Percentiles rank a stretch among this genome's conserved stretches.
These are phyloP conservation scores for Boletus calvinii DNA, from an alignment of 1,284 basidiomycete species.

Conservation along the genomic window DNA sequence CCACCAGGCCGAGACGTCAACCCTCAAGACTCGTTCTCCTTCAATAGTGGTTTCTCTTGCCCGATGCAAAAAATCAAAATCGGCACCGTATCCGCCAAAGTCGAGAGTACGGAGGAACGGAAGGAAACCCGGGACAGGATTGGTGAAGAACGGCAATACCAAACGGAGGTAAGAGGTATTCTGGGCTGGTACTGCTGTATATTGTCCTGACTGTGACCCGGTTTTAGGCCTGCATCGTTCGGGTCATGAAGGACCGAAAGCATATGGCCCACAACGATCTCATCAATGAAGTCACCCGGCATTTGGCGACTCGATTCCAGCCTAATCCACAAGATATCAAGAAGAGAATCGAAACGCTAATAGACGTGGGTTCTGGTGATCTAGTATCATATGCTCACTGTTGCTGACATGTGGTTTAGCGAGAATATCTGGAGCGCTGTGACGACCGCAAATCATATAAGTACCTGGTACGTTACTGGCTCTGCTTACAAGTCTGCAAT, in stretches of 20 bases:
- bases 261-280: slow-evolving; percentile 87
- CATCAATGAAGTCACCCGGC: slow-evolving; percentile 87
- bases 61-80: slow-evolving; percentile 93
- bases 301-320: slow-evolving; percentile 82
- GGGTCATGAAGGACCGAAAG: slow-evolving; percentile 98
- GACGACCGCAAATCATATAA: slow-evolving; percentile 82
- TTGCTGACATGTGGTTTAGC: slow-evolving; percentile 43
- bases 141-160: slow-evolving; percentile 89
- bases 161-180: slow-evolving; percentile 72
- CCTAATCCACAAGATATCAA: slow-evolving; percentile 89
- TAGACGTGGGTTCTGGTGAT: slow-evolving; percentile 66
- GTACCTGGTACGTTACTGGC: slow-evolving; percentile 52
- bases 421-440: slow-evolving; percentile 78
- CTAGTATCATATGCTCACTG: neutral
- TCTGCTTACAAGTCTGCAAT: neutral
- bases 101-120: slow-evolving; percentile 86
- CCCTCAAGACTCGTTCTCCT: slow-evolving; percentile 79
- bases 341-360: slow-evolving; percentile 90
- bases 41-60: slow-evolving; percentile 82
- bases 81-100: slow-evolving; percentile 80
- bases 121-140: slow-evolving; percentile 90
- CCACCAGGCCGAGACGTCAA: slow-evolving; percentile 86
- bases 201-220: slow-evolving; percentile 6
- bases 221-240: slow-evolving; percentile 88
- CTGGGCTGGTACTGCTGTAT: slow-evolving; percentile 1